Conservation (phyloP, 2,329 filamentous ascomycete genomes). For the Trichoderma asperellum region DNA sequence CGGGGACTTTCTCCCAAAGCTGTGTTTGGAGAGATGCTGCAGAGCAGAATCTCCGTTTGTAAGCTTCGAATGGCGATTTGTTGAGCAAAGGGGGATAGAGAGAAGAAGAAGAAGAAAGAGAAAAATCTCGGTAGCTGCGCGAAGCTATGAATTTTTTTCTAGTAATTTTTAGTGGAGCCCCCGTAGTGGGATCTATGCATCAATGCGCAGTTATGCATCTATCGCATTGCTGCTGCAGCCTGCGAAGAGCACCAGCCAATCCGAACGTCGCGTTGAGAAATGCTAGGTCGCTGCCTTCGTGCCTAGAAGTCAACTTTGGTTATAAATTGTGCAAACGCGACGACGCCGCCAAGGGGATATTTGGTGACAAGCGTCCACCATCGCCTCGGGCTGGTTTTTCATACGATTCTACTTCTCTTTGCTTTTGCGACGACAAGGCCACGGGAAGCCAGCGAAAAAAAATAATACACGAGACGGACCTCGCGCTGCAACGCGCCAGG, state of each 20-base stretch:
- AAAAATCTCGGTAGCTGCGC: constrained; percentile 9
- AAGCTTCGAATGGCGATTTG: constrained; percentile 99
- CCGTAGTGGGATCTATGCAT: constrained; percentile 30
- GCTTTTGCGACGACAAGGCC: not conserved
- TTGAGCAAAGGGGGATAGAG: constrained; percentile 83
- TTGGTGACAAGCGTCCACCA: constrained; percentile 1
- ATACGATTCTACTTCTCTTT: not conserved
- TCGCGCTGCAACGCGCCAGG: constrained; percentile 23
- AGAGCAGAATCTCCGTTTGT: constrained; percentile 71
- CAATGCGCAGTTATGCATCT: constrained; percentile 30
- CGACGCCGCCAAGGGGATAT: constrained; percentile 15
- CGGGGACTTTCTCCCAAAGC: constrained; percentile 99
- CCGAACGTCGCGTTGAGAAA: constrained; percentile 33
- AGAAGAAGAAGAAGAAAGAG: constrained; percentile 38
- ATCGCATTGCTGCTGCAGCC: constrained; percentile 23
- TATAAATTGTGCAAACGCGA: constrained; percentile 26
- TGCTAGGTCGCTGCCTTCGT: constrained; percentile 28
- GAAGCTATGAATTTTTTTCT: constrained; percentile 37
- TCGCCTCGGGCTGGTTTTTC: not conserved
- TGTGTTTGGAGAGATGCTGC: constrained; percentile 40
- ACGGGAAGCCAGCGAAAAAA: not conserved
- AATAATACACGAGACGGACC: constrained; percentile 7
- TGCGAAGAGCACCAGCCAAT: constrained; percentile 33
- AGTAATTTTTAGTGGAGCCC: constrained; percentile 32
- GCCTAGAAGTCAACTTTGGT: constrained; percentile 23